Evolutionary conservation across 1,284 basidiomycete genomes (phyloP), one percentile per base, ranked within the genome.

Genomic region (Schizophyllum commune): DNA sequence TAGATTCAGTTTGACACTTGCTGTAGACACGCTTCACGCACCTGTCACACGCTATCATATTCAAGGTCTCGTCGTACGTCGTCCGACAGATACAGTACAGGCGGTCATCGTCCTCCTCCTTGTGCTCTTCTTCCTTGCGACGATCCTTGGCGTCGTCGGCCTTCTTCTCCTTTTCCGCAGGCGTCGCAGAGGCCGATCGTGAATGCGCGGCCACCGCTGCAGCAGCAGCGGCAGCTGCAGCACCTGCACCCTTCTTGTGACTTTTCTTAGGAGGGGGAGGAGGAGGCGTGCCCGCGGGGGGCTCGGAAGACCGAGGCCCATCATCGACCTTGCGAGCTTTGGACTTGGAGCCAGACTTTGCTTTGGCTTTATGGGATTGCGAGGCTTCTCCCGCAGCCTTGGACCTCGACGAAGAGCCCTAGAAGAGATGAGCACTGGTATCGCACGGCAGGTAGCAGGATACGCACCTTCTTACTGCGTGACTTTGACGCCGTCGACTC

Each of bases 31-130:
- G 34, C 13, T 13, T 13, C 54, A 71, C 80, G 55, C 66, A 91
- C 91, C 85, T 81, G 75, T 94, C 92, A 70, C 92, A 94, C n/a
- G 90, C 91, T 71, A 94, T 93, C 92, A 94, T 94, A 61, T 87
- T 81, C 63, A 81, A 78, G 69, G 91, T 89, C 69, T 92, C 89
- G 65, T 94, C 88, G 66, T 94, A 93, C 65, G 77, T 80, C 21
- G 86, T 89, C 73, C 89, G 84, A 76, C 91, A 94, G 9, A 94
- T 76, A 68, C 92, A 94, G 67, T 94, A 94, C 58, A 92, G 71
- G 71, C 88, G 86, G 69, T 90, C 88, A 66, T 92, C 90, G 22
- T 80, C 80, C 58, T 78, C 77, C n/a, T 79, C 81, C 57, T 79
- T 82, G n/a, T n/a, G n/a, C 60, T 82, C 80, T 77, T 58, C 80